Conservation (phyloP, 805 yeast genomes). For the Starmerella vaccinii region DNA sequence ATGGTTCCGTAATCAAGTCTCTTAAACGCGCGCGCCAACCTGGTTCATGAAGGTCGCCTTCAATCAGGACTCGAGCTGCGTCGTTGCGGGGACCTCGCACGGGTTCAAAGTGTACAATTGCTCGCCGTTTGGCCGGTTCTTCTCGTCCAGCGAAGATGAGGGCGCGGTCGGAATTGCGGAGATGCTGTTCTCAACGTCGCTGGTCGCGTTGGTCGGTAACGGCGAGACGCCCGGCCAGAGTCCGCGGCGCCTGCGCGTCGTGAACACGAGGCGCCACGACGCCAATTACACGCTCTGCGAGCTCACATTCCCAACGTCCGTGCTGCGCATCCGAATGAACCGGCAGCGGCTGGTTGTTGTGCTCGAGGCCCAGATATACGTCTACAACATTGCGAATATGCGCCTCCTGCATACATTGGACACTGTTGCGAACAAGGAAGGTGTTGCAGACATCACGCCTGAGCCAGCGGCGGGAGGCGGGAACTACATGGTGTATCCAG, state of each 20-base stretch:
- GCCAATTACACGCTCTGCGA: conserved; percentile 64
- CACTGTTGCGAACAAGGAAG: conserved; percentile 39
- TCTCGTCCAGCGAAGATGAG: conserved; percentile 35
- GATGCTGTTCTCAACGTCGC: conserved; percentile 82
- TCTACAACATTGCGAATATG: conserved; percentile 87
- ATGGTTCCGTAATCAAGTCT: conserved; percentile 14
- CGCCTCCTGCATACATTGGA: conserved; percentile 65
- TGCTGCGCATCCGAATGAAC: conserved; percentile 65
- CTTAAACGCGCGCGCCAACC: not conserved
- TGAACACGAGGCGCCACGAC: conserved; percentile 57
- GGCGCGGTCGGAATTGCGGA: conserved; percentile 49
- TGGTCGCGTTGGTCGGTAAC: conserved; percentile 71
- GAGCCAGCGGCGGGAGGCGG: conserved; percentile 37
- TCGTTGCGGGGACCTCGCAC: conserved; percentile 58
- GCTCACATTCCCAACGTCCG: conserved; percentile 68
- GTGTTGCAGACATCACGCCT: conserved; percentile 30
- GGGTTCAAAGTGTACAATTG: conserved; percentile 74
- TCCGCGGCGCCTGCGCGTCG: conserved; percentile 71
- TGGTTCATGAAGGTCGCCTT: conserved; percentile 33
- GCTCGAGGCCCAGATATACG: conserved; percentile 67
- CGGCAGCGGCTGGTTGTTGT: conserved; percentile 72
- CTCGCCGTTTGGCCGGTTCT: conserved; percentile 74
- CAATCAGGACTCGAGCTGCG: conserved; percentile 82
- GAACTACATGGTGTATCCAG: conserved; percentile 44
- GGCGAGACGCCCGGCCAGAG: conserved; percentile 48